A percentile compares a stretch with the other conserved stretches of the same genome.
Evolutionary conservation across 305 asterid species (phyloP).

Genomic region (Fraxinus latifolia): DNA sequence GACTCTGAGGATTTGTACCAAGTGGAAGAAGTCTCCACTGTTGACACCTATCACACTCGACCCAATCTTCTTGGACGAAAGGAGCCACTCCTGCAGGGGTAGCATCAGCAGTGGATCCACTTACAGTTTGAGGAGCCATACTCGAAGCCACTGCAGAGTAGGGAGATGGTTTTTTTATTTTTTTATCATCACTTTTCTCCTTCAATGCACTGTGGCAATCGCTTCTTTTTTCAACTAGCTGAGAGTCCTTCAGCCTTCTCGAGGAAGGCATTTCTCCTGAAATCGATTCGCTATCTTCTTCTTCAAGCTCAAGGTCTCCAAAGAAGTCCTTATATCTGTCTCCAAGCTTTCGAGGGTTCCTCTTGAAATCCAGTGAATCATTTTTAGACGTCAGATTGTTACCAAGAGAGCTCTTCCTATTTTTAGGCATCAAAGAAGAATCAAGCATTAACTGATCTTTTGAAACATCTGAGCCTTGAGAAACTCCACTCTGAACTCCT

Average conservation of each 20-base stretch:
- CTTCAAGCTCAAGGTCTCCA: constrained; percentile 46
- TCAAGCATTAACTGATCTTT: background rate
- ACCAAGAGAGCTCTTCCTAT: background rate
- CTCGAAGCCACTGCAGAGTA: constrained; percentile 41
- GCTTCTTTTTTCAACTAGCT: constrained; percentile 32
- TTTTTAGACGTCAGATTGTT: background rate
- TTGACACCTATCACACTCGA: constrained; percentile 76
- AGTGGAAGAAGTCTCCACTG: constrained; percentile 93
- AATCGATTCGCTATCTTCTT: constrained; percentile 45
- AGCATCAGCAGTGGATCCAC: constrained; percentile 46
- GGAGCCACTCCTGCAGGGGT: constrained; percentile 51
- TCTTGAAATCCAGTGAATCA: background rate
- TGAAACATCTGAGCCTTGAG: background rate
- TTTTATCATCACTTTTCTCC: constrained; percentile 41
- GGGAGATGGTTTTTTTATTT: constrained; percentile 38
- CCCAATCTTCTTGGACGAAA: constrained; percentile 82
- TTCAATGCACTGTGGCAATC: constrained; percentile 38
- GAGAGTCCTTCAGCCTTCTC: constrained; percentile 37
- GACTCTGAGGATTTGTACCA: constrained; percentile 69
- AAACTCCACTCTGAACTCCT: background rate
- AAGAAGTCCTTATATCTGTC: constrained; percentile 49
- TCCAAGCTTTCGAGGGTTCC: constrained; percentile 8
- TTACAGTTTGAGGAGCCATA: constrained; percentile 31
- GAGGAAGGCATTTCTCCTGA: constrained; percentile 44
- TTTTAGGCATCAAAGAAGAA: background rate